Base-by-base conservation (phyloP, 2,329 filamentous ascomycete species). In the Hypoxylon sp. region DNA sequence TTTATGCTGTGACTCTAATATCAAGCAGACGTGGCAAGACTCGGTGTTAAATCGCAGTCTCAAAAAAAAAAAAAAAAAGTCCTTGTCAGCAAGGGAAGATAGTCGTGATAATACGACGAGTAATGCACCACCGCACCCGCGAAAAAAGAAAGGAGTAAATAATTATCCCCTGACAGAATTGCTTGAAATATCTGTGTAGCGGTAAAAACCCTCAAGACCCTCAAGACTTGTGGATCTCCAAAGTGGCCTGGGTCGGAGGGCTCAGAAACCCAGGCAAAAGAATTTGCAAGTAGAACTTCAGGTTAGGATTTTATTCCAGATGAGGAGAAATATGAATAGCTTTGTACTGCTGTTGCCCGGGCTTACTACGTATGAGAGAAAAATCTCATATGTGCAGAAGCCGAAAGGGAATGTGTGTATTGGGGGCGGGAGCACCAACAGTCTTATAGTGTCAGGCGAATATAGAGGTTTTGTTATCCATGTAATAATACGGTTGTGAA, bases 381-480 rank as follows among this genome's bases (percentile, higher is more conserved):
- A 67, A 72, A 70, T 71, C 73, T 72, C 69, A 75, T 77, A 62
- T 73, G 68, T 72, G 67, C 63, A 74, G 69, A 63, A 61, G 70
- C 54, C 54, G 65, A 63, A 59, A 58, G 70, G 73, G 67, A 63
- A 58, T 62, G 42, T 56, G 56, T 63, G 63, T 68, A 65, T 67
- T 72, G 70, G 71, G 70, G 67, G 71, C 71, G 73, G 73, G 70
- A 55, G 72, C 64, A 73, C 70, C 73, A 73, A 56, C 63, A 46
- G 68, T 72, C 72, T 73, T 74, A 74, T 75, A 74, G 62, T 46
- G 51, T 22, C 47, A 55, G 55, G 66, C 66, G 68, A 68, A 65
- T 73, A 71, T 71, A 71, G 65, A 70, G 63, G 42, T 50, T 55
- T 37, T 63, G 47, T 47, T 59, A 67, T 62, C 69, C 64, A 68